These are phyloP conservation scores for Geoglossum cookeanum DNA, from an alignment of 2,329 filamentous ascomycete species.

Conservation along the genomic window DNA sequence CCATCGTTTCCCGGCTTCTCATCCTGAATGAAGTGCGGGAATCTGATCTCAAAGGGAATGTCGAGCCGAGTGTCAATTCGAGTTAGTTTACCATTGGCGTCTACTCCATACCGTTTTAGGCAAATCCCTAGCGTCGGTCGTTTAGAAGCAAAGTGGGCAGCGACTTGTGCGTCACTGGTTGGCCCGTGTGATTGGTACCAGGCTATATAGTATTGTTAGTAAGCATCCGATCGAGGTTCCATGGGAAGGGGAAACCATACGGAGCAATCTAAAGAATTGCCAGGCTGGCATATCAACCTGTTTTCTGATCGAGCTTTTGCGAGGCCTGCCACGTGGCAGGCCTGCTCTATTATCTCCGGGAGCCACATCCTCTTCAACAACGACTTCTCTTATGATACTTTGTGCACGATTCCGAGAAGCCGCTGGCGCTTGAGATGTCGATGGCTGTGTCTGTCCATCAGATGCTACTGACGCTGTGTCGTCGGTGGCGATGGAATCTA, in stretches of 20 bases:
- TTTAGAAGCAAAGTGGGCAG: slow-evolving; percentile 65
- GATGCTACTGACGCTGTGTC: background rate
- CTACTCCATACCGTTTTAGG: slow-evolving; percentile 73
- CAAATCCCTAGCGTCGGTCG: slow-evolving; percentile 83
- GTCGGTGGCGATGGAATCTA: background rate
- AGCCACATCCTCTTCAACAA: slow-evolving; percentile 1
- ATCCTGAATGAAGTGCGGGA: slow-evolving; percentile 81
- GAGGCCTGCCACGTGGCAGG: slow-evolving; percentile 11
- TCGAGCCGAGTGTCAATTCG: slow-evolving; percentile 72
- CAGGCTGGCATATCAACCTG: slow-evolving; percentile 91
- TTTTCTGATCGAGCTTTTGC: slow-evolving; percentile 35
- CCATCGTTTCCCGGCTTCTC: slow-evolving; percentile 49
- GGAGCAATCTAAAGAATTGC: slow-evolving; percentile 91
- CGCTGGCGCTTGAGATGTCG: background rate
- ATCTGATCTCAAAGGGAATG: slow-evolving; percentile 63
- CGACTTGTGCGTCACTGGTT: slow-evolving; percentile 57
- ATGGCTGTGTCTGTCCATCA: background rate
- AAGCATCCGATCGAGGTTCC: background rate
- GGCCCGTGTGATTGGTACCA: slow-evolving; percentile 57
- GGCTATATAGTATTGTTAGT: slow-evolving; percentile 28
- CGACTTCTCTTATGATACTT: slow-evolving; percentile 15
- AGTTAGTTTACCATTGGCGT: slow-evolving; percentile 44
- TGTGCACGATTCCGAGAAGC: slow-evolving; percentile 14
- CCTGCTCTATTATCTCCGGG: background rate
- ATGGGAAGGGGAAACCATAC: slow-evolving; percentile 30